Evolutionary conservation across 2,329 filamentous ascomycete species (phyloP), one percentile per base, ranked within the genome.

Genomic region (Colletotrichum simmondsii): DNA sequence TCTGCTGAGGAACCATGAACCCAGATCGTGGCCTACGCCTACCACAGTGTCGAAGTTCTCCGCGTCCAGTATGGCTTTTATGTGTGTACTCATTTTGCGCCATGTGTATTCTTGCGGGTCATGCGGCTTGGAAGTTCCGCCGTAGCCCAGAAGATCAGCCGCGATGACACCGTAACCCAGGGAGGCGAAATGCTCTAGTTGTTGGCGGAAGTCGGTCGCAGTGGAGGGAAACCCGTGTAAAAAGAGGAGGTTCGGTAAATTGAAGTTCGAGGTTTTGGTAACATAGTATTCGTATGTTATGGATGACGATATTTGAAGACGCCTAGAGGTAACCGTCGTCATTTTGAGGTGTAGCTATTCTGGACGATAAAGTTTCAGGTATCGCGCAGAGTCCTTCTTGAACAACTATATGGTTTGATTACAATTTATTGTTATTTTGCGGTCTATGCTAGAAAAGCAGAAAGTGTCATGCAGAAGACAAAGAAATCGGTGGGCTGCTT

Each of bases 61-160:
- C 64, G 92, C 89, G 65, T 94, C 94, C 67, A 97, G 90, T 22
- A 89, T 93, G 60, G 95, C 95, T 49, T 92, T 90, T 68, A 97
- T 83, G 68, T 97, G 86, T 2, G 94, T 93, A 75, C 93, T 87
- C 94, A 97, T 97, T 81, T 94, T 93, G 85, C 93, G 94, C 80
- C 94, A 92, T 59, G 92, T 90, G 81, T 96, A 93, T 24, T 90
- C 88, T 77, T 94, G 93, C 74, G 90, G 91, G 28, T 91, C 88
- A 65, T 95, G 95, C 78, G 97, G 94, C 66, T 93, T 88, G 7
- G 95, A 95, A 0, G 93, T 95, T 7, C 97, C 89, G 19, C 95
- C 91, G 1, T 95, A 98, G 79, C 94, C 93, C 77, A 98, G 19
- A 0, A 86, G 77, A 71, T 88, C 86, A 0, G 81, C 81, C 0